Evolutionary conservation across 208 protist species (phyloP).

Genomic region (Acanthamoeba triangularis): DNA sequence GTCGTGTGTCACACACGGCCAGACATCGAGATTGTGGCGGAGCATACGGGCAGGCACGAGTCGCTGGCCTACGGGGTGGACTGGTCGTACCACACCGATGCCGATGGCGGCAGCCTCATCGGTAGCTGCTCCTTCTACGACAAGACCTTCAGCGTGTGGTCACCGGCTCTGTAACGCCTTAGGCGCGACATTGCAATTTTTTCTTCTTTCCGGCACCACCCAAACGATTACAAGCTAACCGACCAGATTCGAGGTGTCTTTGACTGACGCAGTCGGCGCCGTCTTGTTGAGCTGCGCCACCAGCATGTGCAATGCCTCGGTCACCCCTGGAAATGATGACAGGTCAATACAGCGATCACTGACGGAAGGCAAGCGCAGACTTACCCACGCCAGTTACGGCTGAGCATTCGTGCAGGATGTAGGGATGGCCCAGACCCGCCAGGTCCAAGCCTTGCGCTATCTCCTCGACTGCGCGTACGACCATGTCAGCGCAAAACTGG

Average conservation of each 20-base stretch:
- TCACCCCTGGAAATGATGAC: no score
- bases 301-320: no score
- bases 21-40: slow-evolving; percentile 36
- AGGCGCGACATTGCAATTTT: no score
- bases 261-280: no score
- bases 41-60: slow-evolving; percentile 9
- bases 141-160: slow-evolving; percentile 36
- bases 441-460: neutral
- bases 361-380: no score
- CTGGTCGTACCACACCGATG: neutral
- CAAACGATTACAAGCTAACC: no score
- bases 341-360: no score
- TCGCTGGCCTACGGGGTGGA: slow-evolving; percentile 65
- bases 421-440: neutral
- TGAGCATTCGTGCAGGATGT: neutral
- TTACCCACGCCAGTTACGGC: neutral
- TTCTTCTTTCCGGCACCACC: no score
- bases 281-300: no score
- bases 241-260: no score
- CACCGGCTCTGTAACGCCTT: no score
- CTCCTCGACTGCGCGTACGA: neutral
- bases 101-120: neutral
- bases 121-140: slow-evolving; percentile 68
- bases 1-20: neutral
- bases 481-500: neutral